Evolutionary conservation across 1,284 basidiomycete species (phyloP), one percentile per base, ranked within the genome.

Genomic region (Amylostereum areolatum): DNA sequence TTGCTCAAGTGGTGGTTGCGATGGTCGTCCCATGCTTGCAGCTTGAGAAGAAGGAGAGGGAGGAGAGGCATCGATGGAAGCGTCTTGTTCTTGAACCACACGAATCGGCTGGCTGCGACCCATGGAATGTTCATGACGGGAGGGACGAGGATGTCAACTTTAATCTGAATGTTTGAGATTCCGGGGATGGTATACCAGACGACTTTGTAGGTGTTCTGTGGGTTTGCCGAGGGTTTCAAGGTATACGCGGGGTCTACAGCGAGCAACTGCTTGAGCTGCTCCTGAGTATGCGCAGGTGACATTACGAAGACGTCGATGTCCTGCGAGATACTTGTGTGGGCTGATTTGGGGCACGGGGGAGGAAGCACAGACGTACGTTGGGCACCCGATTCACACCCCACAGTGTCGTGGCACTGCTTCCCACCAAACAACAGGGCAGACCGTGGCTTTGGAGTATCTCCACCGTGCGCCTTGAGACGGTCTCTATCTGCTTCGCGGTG

Each of bases 281-380:
- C 76, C 36, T 66, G 61, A 9, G 50, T 50, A 40, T 65, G 59
- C 7, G 45, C 41, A 3, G 59, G 50, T 4, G 65, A 68, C 32
- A 78, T 57, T 2, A 78, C 70, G 24, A 79, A 64, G n/a, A 80
- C 60, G 55, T 80, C 78, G 9, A 78, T 66, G 55, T 80, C 78
- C 77, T 79, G 56, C 2, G 35, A 4, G 30, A 43, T 29, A 9
- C 5, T 32, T n/a, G 8, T 30, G 29, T 24, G 27, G n/a, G 33
- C 5, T 4, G 24, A n/a, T n/a, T 2, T 32, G 34, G 24, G 24
- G 11, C 27, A 36, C 28, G 28, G 5, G 34, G n/a, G 7, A 11
- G 30, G 7, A 9, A 10, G 33, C 12, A 33, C 6, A 33, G 3
- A 53, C 59, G 41, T 43, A 59, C 62, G 30, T 57, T 59, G 2